phyloP scores from a whole-genome alignment of 1,284 basidiomycete genomes.

The Porogramme epimiltina region DNA sequence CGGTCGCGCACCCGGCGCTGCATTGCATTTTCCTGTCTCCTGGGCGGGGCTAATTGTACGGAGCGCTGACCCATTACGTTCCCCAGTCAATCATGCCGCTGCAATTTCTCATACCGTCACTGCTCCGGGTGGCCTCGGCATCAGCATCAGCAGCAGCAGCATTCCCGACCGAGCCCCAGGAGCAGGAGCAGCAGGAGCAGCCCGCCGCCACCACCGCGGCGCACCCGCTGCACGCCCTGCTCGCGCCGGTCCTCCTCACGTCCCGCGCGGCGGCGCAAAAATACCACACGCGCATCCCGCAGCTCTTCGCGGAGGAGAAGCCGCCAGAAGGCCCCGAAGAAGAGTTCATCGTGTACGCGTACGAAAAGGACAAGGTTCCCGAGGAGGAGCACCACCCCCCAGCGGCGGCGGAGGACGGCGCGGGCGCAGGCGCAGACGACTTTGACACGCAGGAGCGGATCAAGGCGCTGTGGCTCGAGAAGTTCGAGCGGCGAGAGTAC shows the following conservation, averaged over 20 bases:
- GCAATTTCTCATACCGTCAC: conserved; percentile 49
- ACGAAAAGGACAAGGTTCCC: conserved; percentile 56
- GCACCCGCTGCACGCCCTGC: conserved; percentile 57
- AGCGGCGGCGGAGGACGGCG: conserved; percentile 11
- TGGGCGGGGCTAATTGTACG: too few relatives aligned
- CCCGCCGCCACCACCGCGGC: conserved; percentile 22
- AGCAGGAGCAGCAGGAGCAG: conserved; percentile 1
- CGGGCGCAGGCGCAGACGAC: conserved; percentile 3
- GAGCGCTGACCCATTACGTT: conserved; percentile 3
- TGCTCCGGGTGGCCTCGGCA: conserved; percentile 40
- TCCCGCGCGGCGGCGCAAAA: conserved; percentile 57
- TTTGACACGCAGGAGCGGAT: conserved; percentile 44
- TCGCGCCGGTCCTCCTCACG: conserved; percentile 63
- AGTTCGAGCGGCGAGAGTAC: conserved; percentile 74
- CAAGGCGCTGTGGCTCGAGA: conserved; percentile 55
- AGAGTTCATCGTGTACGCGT: conserved; percentile 72
- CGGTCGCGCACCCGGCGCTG: too few relatives aligned
- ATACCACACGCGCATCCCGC: conserved; percentile 61
- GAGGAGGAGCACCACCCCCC: conserved; percentile 32
- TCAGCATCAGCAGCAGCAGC: conserved; percentile 17
- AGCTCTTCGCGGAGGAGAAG: conserved; percentile 57
- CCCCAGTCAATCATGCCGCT: conserved; percentile 71
- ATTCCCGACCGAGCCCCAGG: conserved; percentile 13
- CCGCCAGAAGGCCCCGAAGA: conserved; percentile 66
- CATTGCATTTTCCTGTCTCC: too few relatives aligned